Evolutionary conservation across 768 basidiomycete genomes (phyloP), one percentile per base, ranked within the genome.

Genomic region (Psilocybe tampanensis): DNA sequence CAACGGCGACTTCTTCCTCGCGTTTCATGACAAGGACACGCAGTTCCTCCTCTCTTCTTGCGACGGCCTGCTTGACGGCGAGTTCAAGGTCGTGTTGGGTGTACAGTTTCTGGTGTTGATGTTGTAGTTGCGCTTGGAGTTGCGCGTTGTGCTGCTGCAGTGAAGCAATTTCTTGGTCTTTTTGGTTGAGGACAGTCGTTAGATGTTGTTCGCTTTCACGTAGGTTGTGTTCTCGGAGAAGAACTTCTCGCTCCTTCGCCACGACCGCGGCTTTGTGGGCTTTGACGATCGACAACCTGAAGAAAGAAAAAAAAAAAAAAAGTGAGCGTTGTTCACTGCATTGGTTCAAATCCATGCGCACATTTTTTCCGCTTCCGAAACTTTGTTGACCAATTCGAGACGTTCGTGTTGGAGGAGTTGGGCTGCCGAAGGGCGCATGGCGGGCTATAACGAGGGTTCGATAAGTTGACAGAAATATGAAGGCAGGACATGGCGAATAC

Each of bases 401-500:
- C 90, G 83, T 64, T 94, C 92, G 59, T 92, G 88, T 64, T 90
- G 89, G 15, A 94, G 81, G 8, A 94, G 80, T 66, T 92, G 90
- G 8, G 84, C 80, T 0, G 90, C 89, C 0, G 90, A 92, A 1
- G 92, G 92, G 36, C 92, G 84, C 88, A 92, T 90, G 1, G 90
- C 90, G 3, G 92, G 92, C 91, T 94, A 49, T 41, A 32, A 58
- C 7, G 12, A 24, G 18, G 43, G n/a, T 12, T n/a, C 9, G 22
- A 17, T 21, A 19, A 2, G 22, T 26, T 33, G 39, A 32, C 1
- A n/a, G 54, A 53, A n/a, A 17, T 9, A n/a, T n/a, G n/a, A n/a
- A n/a, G n/a, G n/a, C n/a, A 34, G 36, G 33, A 7, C 17, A 22
- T 21, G 26, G 39, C 15, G 36, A 29, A 17, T 24, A 47, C 56